Conservation (phyloP, 306 rosid species). For the Cucurbita argyrosperma region DNA sequence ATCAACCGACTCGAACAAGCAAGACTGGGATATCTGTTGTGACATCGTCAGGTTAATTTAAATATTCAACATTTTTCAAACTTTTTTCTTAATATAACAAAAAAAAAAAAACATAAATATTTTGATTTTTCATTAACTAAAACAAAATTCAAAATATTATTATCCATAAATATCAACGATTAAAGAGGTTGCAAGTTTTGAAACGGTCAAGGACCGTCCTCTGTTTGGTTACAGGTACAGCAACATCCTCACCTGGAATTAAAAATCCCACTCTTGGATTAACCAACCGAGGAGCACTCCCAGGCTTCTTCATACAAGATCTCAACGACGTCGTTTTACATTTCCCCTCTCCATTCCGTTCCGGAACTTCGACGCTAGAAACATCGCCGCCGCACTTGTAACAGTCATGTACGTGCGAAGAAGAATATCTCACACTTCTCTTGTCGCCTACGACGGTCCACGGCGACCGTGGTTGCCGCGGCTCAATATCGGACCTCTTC, state of each 20-base stretch:
- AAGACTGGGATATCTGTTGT: no score
- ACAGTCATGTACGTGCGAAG: not conserved
- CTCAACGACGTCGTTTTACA: constrained; percentile 5
- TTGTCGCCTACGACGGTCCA: not conserved
- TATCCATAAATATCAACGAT: not conserved
- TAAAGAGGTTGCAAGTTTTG: not conserved
- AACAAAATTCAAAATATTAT: not conserved
- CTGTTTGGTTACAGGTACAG: not conserved
- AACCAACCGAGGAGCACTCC: constrained; percentile 20
- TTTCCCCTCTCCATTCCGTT: not conserved
- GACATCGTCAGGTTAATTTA: no score
- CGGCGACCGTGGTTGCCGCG: no score
- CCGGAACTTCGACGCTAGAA: not conserved
- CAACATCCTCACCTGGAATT: not conserved
- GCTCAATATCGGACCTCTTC: not conserved
- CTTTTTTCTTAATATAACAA: no score
- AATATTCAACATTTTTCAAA: no score
- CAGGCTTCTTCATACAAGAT: constrained; percentile 38
- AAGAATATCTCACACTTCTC: not conserved
- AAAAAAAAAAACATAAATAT: no score
- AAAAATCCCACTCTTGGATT: constrained; percentile 22
- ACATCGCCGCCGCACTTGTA: not conserved
- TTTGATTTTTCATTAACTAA: no score
- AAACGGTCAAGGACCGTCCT: not conserved
- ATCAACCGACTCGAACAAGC: no score